These are phyloP conservation scores for Casuarina equisetifolia DNA, from an alignment of 306 rosid genomes.

Conservation along the genomic window DNA sequence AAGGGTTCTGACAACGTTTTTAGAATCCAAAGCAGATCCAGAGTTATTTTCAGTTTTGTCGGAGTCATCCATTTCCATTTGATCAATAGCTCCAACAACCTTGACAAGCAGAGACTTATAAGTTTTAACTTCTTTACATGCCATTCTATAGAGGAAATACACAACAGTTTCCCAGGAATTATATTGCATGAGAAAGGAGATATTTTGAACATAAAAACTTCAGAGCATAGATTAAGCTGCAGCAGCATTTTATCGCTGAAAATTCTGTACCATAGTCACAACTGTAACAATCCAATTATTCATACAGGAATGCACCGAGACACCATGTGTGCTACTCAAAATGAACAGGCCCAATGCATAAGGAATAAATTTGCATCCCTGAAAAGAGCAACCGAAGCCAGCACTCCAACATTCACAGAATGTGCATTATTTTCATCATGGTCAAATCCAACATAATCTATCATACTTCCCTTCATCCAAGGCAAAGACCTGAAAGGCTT, in stretches of 20 bases:
- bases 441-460: background rate
- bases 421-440: background rate
- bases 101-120: slow-evolving; percentile 33
- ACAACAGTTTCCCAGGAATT: background rate
- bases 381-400: background rate
- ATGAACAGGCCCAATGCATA: background rate
- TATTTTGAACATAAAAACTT: slow-evolving; percentile 7
- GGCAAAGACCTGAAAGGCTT: background rate
- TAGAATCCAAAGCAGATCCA: slow-evolving; percentile 59
- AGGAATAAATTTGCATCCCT: background rate
- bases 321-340: background rate
- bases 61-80: slow-evolving; percentile 84
- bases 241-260: slow-evolving; percentile 12
- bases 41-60: slow-evolving; percentile 65
- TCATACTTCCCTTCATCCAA: background rate
- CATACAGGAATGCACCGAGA: background rate
- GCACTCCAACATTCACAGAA: background rate
- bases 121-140: background rate
- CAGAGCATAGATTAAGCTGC: background rate
- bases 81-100: slow-evolving; percentile 94
- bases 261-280: slow-evolving; percentile 9
- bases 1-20: slow-evolving; percentile 42
- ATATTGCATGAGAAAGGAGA: slow-evolving; percentile 3
- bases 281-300: background rate
- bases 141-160: slow-evolving; percentile 11